Percentiles rank a stretch among this genome's conserved stretches.
Conservation (phyloP, 768 basidiomycete species). For the Kwoniella heveanensis region DNA sequence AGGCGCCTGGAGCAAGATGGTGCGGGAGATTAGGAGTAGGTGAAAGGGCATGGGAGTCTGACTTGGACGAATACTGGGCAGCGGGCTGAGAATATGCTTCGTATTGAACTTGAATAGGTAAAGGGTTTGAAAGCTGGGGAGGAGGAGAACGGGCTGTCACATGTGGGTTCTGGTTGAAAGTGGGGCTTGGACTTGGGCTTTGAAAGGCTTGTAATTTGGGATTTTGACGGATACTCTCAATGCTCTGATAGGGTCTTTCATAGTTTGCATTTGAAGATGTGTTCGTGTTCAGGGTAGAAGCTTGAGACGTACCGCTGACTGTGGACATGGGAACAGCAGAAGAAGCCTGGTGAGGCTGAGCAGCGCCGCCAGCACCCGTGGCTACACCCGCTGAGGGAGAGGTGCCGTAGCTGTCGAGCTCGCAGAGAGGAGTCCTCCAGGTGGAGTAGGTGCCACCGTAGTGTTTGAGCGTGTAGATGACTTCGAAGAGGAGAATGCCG, state of each 20-base stretch:
- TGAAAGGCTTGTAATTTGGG: neutral
- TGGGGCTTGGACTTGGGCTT: constrained; percentile 1
- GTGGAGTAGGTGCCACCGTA: constrained; percentile 25
- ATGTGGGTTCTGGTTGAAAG: neutral
- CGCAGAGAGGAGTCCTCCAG: constrained; percentile 44
- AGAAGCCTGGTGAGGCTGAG: neutral
- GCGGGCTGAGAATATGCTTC: constrained; percentile 5
- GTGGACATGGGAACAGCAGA: constrained; percentile 12
- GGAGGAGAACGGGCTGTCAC: constrained; percentile 1
- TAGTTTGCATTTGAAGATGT: neutral
- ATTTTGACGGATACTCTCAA: neutral
- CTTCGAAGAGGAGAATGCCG: constrained; percentile 36
- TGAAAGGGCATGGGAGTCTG: neutral
- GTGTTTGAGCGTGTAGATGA: constrained; percentile 37
- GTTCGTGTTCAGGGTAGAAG: neutral
- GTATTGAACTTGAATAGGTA: neutral
- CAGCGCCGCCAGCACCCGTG: neutral
- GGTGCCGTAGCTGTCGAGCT: constrained; percentile 27
- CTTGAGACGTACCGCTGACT: neutral
- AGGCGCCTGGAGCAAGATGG: constrained; percentile 3
- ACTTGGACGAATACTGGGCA: neutral
- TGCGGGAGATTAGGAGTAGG: constrained; percentile 1
- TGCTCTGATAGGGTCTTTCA: neutral
- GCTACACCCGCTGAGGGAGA: constrained; percentile 6
- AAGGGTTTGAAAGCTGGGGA: neutral